A percentile compares a stretch with the other conserved stretches of the same genome.
Evolutionary conservation across 2,329 filamentous ascomycete species (phyloP).

Genomic region (Sarocladiaceae sp.): DNA sequence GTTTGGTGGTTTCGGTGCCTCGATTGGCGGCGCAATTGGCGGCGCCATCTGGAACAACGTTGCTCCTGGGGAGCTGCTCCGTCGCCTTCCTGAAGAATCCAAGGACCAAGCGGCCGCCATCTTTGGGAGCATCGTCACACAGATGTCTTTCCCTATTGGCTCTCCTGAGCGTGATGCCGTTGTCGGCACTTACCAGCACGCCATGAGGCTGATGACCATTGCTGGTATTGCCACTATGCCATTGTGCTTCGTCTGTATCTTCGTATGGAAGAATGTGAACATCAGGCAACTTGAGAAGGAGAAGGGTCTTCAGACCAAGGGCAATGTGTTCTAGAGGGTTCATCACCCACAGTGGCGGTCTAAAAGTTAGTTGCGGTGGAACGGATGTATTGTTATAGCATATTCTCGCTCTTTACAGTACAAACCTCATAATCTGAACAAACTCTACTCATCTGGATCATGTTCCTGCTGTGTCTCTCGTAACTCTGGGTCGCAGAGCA

Average conservation of each 20-base stretch:
- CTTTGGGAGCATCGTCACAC: slow-evolving; percentile 42
- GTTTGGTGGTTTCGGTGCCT: slow-evolving; percentile 49
- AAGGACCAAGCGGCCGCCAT: slow-evolving; percentile 25
- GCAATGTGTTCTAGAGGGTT: slow-evolving; percentile 27
- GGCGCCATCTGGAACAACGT: slow-evolving; percentile 54
- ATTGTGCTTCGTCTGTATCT: slow-evolving; percentile 21
- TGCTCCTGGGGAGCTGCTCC: slow-evolving; percentile 31
- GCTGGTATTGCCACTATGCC: slow-evolving; percentile 27
- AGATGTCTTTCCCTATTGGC: slow-evolving; percentile 40
- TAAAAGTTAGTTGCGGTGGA: no score
- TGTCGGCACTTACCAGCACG: slow-evolving; percentile 43
- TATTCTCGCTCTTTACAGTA: no score
- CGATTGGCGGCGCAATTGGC: slow-evolving; percentile 50
- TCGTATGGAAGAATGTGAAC: slow-evolving; percentile 29
- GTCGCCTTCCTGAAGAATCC: slow-evolving; percentile 31
- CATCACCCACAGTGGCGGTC: no score
- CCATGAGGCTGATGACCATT: slow-evolving; percentile 31
- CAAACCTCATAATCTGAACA: no score
- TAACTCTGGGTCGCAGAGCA: no score
- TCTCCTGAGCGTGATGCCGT: slow-evolving; percentile 45
- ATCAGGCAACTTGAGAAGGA: slow-evolving; percentile 26
- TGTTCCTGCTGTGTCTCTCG: no score
- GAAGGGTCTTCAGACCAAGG: slow-evolving; percentile 24
- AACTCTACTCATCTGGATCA: no score
- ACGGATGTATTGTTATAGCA: no score